Base-by-base conservation (phyloP, 495 filamentous ascomycete genomes). In the Trichoderma erinaceum region DNA sequence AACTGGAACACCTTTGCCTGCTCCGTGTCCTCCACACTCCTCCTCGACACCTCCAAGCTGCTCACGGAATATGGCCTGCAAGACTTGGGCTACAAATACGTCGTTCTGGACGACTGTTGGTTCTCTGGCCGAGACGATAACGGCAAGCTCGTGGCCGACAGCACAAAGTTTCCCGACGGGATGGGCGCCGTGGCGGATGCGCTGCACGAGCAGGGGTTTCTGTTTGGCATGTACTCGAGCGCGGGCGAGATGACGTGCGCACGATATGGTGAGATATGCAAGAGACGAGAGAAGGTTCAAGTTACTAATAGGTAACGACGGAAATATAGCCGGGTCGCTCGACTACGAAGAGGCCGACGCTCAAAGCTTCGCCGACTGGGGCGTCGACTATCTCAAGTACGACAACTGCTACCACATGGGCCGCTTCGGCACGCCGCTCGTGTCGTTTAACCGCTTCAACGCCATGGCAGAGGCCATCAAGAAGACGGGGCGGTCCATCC, bases 381-480 rank as follows among this genome's bases (percentile, higher is more conserved):
- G 75, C 1, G 72, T 80, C 61, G 75, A 74, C 32, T 78, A 75
- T 64, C 67, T 78, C 66, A 79, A 78, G 68, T 72, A 78, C 35
- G 76, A 78, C 71, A 75, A 75, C 58, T 75, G 73, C 52, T 71
- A 61, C 16, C 50, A 68, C 38, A 41, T 43, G 25, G 67, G 67
- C 29, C 48, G 56, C 32, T 44, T 63, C 16, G 67, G 67, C 38
- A 68, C 50, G 35, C 67, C 50, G 15, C 67, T 61, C 16, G 64
- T 68, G 21, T 63, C 50, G 0, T 68, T 63, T 16, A 68, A 78
- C 15, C 78, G 87, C 44, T 90, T 85, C 74, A 70, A 69, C 2
- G 72, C 66, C 6, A 91, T 91, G 89, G 76, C 78, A 1, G 78
- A 87, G 66, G 88, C 89, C 2, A 75, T 90, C 21, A 71, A 82